Evolutionary conservation across 257 asterid species (phyloP).

Genomic region (Nicotiana paniculata): DNA sequence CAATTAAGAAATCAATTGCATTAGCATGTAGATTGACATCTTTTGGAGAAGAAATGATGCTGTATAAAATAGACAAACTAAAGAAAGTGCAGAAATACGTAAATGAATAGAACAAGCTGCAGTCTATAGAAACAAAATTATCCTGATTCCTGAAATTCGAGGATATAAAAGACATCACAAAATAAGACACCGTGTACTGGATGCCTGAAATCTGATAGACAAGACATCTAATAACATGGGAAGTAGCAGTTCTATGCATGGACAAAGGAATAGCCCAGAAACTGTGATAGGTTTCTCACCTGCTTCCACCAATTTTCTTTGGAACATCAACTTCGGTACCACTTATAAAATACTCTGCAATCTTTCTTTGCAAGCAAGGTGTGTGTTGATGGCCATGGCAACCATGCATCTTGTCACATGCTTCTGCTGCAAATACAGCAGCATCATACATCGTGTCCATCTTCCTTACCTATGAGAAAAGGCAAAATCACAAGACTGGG

Average conservation of each 20-base stretch:
- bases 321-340: conserved; percentile 39
- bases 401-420: conserved; percentile 54
- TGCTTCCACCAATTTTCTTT: conserved; percentile 43
- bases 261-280: background rate
- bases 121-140: background rate
- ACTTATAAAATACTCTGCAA: conserved; percentile 58
- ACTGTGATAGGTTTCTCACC: conserved; percentile 31
- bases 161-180: background rate
- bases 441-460: conserved; percentile 65
- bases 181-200: background rate
- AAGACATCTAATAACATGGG: background rate
- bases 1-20: conserved; percentile 17
- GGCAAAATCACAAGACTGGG: conserved; percentile 1
- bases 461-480: conserved; percentile 53
- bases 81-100: background rate
- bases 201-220: background rate
- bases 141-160: background rate
- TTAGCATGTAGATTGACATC: conserved; percentile 23
- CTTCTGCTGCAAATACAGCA: conserved; percentile 50
- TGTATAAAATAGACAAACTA: background rate
- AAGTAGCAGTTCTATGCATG: background rate
- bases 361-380: conserved; percentile 61
- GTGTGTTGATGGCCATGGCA: conserved; percentile 60
- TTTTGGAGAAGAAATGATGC: background rate
- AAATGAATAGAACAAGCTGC: background rate